A percentile compares a stretch with the other conserved stretches of the same genome.
phyloP scores from a whole-genome alignment of 768 basidiomycete genomes.

The Naematelia aurantialba region DNA sequence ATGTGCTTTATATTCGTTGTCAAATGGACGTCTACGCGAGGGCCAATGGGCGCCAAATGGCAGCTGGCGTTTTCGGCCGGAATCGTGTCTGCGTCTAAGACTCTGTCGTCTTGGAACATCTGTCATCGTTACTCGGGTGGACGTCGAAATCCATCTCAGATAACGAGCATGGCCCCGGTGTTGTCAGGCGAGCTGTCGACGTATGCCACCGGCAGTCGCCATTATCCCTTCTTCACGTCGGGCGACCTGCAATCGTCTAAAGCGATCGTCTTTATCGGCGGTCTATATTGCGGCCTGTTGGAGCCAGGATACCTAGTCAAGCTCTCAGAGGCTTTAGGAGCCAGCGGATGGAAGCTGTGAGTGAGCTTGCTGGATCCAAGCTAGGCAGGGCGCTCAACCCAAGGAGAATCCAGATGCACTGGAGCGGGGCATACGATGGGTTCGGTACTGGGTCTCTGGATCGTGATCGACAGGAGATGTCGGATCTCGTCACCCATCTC shows the following conservation, averaged over 20 bases:
- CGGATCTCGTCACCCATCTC: constrained; percentile 36
- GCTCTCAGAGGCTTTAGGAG: constrained; percentile 21
- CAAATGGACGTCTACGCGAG: too few relatives aligned
- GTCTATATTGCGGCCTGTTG: constrained; percentile 36
- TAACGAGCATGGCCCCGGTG: not conserved
- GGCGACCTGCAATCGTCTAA: constrained; percentile 26
- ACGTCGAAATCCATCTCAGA: too few relatives aligned
- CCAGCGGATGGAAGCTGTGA: constrained; percentile 40
- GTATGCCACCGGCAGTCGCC: not conserved
- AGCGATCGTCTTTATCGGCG: constrained; percentile 43
- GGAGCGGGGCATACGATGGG: constrained; percentile 39
- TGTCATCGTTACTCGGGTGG: too few relatives aligned
- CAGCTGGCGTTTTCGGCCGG: too few relatives aligned
- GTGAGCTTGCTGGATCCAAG: constrained; percentile 4
- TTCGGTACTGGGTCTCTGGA: constrained; percentile 36
- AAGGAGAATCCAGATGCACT: constrained; percentile 40
- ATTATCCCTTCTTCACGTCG: constrained; percentile 35
- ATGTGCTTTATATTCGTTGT: too few relatives aligned
- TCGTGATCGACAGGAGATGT: constrained; percentile 38
- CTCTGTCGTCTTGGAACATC: too few relatives aligned
- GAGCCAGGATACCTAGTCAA: constrained; percentile 22
- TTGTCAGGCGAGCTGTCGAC: constrained; percentile 9
- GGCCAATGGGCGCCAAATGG: too few relatives aligned
- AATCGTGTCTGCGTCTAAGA: too few relatives aligned
- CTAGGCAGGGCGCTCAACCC: not conserved